Percentiles rank a stretch among this genome's conserved stretches.
Evolutionary conservation across 768 basidiomycete genomes (phyloP).

Genomic region (Myochromella boudieri): DNA sequence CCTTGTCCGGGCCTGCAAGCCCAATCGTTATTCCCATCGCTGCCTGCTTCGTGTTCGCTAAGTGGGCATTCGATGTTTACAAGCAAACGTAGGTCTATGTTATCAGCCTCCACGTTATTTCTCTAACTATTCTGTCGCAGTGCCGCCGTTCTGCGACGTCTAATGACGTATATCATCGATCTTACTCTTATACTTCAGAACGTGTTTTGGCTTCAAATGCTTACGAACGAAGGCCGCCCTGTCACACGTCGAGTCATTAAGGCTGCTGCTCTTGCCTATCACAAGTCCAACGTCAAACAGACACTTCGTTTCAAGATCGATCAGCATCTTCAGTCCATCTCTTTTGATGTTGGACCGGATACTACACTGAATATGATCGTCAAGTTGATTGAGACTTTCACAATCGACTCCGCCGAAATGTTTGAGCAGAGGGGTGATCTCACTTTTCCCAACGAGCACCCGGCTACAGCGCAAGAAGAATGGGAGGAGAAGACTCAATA

Average conservation of each 20-base stretch:
- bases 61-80: constrained; percentile 21
- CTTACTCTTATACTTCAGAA: constrained; percentile 20
- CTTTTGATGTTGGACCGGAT: constrained; percentile 12
- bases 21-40: constrained; percentile 22
- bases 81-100: constrained; percentile 18
- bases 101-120: background rate
- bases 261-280: constrained; percentile 7
- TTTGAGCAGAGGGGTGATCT: constrained; percentile 4
- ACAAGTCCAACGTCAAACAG: constrained; percentile 11
- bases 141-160: constrained; percentile 6
- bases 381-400: constrained; percentile 5
- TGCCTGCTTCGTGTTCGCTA: constrained; percentile 15
- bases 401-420: constrained; percentile 12
- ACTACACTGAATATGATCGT: constrained; percentile 9
- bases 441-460: no score
- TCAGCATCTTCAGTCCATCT: constrained; percentile 5
- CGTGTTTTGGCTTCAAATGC: constrained; percentile 16
- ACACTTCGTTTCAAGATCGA: constrained; percentile 13
- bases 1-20: constrained; percentile 14
- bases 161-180: constrained; percentile 22
- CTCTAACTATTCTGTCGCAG: background rate
- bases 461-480: background rate
- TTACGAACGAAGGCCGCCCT: constrained; percentile 1
- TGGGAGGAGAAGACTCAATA: no score
- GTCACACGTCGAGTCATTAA: constrained; percentile 16